Evolutionary conservation across 2,329 filamentous ascomycete genomes (phyloP).

Genomic region (Ascosphaera apis): DNA sequence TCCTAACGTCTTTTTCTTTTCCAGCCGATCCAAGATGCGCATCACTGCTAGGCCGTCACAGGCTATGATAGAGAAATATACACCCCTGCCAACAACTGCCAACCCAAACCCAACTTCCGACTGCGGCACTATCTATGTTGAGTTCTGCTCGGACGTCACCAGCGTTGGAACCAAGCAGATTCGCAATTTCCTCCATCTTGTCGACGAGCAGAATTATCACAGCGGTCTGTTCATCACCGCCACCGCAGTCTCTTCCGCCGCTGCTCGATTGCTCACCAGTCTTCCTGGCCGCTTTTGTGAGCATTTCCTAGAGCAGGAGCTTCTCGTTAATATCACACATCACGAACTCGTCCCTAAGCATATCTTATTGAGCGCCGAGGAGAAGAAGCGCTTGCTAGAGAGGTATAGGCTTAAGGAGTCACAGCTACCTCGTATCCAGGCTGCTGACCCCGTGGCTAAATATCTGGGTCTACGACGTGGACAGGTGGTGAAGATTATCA

Average conservation of each 20-base stretch:
- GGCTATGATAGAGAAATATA: conserved; percentile 67
- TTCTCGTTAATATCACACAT: conserved; percentile 93
- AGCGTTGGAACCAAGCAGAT: conserved; percentile 75
- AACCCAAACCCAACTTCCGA: conserved; percentile 47
- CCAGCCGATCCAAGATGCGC: conserved; percentile 59
- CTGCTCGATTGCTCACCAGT: conserved; percentile 63
- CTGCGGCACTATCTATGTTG: conserved; percentile 76
- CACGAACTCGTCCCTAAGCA: conserved; percentile 94
- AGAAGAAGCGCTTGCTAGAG: conserved; percentile 67
- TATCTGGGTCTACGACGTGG: conserved; percentile 79
- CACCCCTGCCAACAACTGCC: conserved; percentile 41
- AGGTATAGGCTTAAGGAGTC: conserved; percentile 94
- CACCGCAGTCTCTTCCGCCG: conserved; percentile 61
- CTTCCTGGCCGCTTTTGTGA: conserved; percentile 66
- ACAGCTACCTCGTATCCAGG: conserved; percentile 77
- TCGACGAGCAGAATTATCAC: conserved; percentile 58
- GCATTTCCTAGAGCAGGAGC: conserved; percentile 84
- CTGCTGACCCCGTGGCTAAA: conserved; percentile 74
- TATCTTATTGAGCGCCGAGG: conserved; percentile 67
- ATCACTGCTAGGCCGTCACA: conserved; percentile 72
- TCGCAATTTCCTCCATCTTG: conserved; percentile 66
- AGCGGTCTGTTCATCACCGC: conserved; percentile 79
- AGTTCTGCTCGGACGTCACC: conserved; percentile 60
- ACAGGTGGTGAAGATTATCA: conserved; percentile 95
- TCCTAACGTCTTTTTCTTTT: neutral